phyloP scores from a whole-genome alignment of 495 filamentous ascomycete genomes.

The Xeromyces bisporus region DNA sequence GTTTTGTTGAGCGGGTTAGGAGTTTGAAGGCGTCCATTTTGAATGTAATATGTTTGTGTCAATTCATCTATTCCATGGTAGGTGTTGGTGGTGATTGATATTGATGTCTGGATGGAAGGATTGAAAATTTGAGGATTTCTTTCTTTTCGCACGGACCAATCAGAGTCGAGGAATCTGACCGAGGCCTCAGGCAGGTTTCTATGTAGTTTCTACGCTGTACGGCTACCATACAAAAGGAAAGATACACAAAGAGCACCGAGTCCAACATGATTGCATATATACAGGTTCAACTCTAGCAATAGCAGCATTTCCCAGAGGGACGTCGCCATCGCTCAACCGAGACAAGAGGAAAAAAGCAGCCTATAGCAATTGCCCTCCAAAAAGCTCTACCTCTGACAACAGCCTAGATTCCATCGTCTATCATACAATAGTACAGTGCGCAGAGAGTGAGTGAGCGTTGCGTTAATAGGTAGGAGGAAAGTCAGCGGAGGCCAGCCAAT shows the following conservation, averaged over 20 bases:
- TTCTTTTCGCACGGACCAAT: slow-evolving; percentile 22
- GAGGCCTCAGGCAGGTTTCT: no score
- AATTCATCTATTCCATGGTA: no score
- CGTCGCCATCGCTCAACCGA: not conserved
- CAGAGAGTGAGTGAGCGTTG: no score
- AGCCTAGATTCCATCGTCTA: slow-evolving; percentile 38
- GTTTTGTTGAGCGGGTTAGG: slow-evolving; percentile 35
- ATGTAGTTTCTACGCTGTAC: no score
- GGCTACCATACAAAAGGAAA: no score
- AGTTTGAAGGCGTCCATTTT: slow-evolving; percentile 39
- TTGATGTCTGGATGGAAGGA: no score
- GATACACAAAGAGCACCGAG: no score
- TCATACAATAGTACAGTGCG: slow-evolving; percentile 34
- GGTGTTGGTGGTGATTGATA: not conserved
- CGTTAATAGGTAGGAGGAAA: slow-evolving; percentile 19
- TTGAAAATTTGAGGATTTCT: slow-evolving; percentile 19
- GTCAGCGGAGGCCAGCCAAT: slow-evolving; percentile 13
- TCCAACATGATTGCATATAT: no score
- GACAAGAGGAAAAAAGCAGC: not conserved
- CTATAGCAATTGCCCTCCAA: not conserved
- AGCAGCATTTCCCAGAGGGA: no score
- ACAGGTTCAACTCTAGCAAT: no score
- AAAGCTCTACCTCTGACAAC: slow-evolving; percentile 28
- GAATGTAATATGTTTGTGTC: no score
- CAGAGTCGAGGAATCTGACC: slow-evolving; percentile 9